Conservation (phyloP, 1,139 yeast species). For the Taphrina pruni region DNA sequence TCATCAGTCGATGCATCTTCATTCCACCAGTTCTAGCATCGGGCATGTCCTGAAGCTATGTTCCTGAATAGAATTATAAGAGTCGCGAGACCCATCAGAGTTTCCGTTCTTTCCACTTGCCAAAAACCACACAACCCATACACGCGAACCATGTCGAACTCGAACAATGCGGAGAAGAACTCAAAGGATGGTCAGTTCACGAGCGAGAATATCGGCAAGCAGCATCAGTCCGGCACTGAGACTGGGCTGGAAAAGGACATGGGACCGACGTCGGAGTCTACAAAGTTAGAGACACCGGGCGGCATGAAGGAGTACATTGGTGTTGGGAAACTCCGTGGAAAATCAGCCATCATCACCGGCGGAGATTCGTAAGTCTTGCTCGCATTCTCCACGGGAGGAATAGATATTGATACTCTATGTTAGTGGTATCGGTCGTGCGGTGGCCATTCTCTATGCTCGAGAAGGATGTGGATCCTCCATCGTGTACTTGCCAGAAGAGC, state of each 20-base stretch:
- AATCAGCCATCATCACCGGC: slow-evolving; percentile 41
- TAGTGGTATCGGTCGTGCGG: slow-evolving; percentile 42
- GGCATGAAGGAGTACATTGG: slow-evolving; percentile 37
- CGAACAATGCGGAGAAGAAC: slow-evolving; percentile 24
- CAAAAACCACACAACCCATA: not conserved
- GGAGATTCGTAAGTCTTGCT: slow-evolving; percentile 37
- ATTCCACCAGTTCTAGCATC: not conserved
- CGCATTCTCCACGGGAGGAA: not conserved
- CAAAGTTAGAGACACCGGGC: slow-evolving; percentile 37
- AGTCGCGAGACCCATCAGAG: not conserved
- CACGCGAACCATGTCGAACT: slow-evolving; percentile 18
- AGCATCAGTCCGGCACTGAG: slow-evolving; percentile 26
- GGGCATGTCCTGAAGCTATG: not conserved
- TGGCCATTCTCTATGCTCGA: slow-evolving; percentile 41
- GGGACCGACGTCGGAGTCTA: slow-evolving; percentile 40
- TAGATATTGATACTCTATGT: not conserved
- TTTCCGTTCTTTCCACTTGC: not conserved
- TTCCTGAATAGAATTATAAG: not conserved
- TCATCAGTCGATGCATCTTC: not conserved
- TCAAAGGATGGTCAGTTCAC: slow-evolving; percentile 32
- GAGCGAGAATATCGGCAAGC: slow-evolving; percentile 25
- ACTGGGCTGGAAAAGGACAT: slow-evolving; percentile 37
- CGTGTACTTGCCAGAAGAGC: slow-evolving; percentile 41
- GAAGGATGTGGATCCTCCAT: slow-evolving; percentile 40
- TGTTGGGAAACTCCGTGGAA: slow-evolving; percentile 36